These are phyloP conservation scores for Chlorella ohadii DNA, from an alignment of 139 green algal species.

Conservation along the genomic window DNA sequence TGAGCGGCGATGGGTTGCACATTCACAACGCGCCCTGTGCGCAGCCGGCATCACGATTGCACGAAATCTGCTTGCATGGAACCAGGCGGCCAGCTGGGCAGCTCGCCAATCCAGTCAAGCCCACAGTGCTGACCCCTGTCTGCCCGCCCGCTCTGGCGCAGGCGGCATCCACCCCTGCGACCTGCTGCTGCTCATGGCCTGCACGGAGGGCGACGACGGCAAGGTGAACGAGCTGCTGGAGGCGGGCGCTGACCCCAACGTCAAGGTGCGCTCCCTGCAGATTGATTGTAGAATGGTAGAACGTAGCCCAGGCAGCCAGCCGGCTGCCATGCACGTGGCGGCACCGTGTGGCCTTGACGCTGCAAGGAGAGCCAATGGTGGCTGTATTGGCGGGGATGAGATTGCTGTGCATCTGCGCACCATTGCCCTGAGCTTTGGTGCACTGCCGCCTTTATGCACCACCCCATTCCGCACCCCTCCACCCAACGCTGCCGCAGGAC, in stretches of 20 bases:
- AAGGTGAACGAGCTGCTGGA: slow-evolving; percentile 94
- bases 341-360: no score
- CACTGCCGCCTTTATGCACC: not conserved
- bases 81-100: not conserved
- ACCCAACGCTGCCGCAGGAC: slow-evolving; percentile 58
- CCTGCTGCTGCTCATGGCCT: slow-evolving; percentile 92
- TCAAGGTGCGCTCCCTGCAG: slow-evolving; percentile 50
- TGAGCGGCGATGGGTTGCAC: slow-evolving; percentile 20
- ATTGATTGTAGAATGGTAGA: not conserved
- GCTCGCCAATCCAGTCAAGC: no score
- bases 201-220: slow-evolving; percentile 86
- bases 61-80: no score
- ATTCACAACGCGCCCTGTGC: no score
- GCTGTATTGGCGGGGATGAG: no score
- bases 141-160: no score
- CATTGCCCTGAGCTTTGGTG: no score
- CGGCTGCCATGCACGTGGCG: no score
- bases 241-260: slow-evolving; percentile 66
- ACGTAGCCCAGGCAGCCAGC: not conserved
- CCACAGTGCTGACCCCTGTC: no score
- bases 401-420: not conserved
- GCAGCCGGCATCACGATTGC: no score
- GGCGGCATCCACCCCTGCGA: slow-evolving; percentile 83
- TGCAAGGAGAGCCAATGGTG: no score
- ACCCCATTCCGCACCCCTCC: not conserved